phyloP scores from a whole-genome alignment of 352 stramenopile genomes.

The Pythium phragmitis region DNA sequence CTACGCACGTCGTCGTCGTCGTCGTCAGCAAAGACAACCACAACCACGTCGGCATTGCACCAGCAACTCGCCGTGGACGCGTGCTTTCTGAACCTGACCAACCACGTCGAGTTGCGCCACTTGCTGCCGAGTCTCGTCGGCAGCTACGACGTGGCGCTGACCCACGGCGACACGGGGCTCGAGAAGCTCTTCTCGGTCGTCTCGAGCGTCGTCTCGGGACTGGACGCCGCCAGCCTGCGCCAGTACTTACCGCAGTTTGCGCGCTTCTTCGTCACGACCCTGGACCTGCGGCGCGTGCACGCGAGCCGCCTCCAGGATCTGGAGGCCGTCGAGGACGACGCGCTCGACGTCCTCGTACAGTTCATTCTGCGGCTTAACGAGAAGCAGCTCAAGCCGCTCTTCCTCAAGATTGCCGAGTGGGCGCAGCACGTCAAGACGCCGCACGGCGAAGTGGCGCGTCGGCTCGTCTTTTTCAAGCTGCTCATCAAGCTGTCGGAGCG shows the following conservation, averaged over 20 bases:
- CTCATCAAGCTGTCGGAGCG: constrained; percentile 77
- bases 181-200: constrained; percentile 74
- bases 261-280: constrained; percentile 77
- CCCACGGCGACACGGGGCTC: constrained; percentile 50
- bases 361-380: constrained; percentile 88
- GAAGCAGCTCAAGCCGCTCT: constrained; percentile 88
- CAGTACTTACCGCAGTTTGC: constrained; percentile 73
- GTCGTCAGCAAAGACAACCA: constrained; percentile 10
- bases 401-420: constrained; percentile 85
- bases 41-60: constrained; percentile 20
- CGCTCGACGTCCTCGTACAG: constrained; percentile 72
- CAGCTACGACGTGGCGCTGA: constrained; percentile 64
- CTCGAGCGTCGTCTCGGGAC: constrained; percentile 51
- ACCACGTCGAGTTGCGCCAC: constrained; percentile 72
- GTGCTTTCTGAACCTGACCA: constrained; percentile 64
- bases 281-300: constrained; percentile 78
- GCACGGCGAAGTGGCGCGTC: constrained; percentile 42
- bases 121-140: constrained; percentile 70
- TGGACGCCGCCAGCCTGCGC: constrained; percentile 54
- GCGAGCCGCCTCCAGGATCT: constrained; percentile 48
- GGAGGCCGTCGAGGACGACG: constrained; percentile 71
- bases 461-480: constrained; percentile 82
- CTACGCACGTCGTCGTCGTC: constrained; percentile 47
- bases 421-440: constrained; percentile 41
- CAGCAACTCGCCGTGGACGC: constrained; percentile 63